Percentiles rank a stretch among this genome's conserved stretches.
phyloP scores from a whole-genome alignment of 2,329 filamentous ascomycete species.

The Bipolaris sorokiniana region DNA sequence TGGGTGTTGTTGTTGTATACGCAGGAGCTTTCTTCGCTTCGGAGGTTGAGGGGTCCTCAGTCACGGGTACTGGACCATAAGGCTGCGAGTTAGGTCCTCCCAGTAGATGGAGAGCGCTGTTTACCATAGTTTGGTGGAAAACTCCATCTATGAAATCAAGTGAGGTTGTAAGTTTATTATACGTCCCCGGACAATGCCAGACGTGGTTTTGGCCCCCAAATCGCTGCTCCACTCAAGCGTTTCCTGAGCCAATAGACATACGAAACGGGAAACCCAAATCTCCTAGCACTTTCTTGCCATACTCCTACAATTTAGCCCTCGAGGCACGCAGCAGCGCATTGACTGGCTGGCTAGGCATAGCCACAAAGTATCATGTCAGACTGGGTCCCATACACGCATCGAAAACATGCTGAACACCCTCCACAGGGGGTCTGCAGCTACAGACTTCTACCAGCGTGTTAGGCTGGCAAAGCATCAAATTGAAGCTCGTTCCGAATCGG shows the following conservation, averaged over 20 bases:
- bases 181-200: background rate
- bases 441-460: background rate
- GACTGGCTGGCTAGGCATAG: background rate
- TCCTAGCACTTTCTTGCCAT: background rate
- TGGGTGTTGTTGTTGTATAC: background rate
- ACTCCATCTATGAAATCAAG: background rate
- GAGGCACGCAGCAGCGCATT: background rate
- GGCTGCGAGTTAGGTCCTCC: background rate
- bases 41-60: background rate
- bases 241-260: background rate
- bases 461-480: background rate
- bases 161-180: background rate
- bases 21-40: background rate
- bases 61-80: slow-evolving; percentile 1
- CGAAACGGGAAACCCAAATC: background rate
- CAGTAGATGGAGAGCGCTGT: background rate
- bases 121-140: background rate
- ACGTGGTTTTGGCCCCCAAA: background rate
- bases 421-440: background rate
- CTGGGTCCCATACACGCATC: background rate
- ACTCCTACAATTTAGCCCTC: background rate
- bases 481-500: background rate
- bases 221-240: background rate
- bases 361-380: background rate
- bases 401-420: background rate